Conservation (phyloP, 345 rosid species). For the Euphorbia peplus region DNA sequence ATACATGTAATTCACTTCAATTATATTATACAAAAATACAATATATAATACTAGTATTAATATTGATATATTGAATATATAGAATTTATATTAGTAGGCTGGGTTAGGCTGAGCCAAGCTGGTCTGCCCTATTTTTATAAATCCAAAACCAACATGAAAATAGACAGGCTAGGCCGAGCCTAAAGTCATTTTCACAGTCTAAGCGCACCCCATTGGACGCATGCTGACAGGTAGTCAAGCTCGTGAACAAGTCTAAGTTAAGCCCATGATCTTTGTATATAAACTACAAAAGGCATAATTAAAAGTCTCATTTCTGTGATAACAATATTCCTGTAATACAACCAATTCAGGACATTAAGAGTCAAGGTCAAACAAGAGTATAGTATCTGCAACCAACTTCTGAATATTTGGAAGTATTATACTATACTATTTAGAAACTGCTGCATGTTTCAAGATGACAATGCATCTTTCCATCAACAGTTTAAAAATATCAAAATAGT, state of each 20-base stretch:
- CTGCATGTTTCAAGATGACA: neutral
- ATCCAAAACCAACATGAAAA: neutral
- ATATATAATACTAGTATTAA: too few relatives aligned
- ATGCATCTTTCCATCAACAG: neutral
- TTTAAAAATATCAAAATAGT: neutral
- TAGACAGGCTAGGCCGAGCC: neutral
- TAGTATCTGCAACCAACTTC: neutral
- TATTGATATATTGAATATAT: too few relatives aligned
- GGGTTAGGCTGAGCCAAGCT: too few relatives aligned
- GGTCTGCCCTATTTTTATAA: too few relatives aligned
- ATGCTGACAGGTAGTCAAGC: too few relatives aligned
- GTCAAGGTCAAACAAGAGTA: neutral
- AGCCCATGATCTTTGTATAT: neutral
- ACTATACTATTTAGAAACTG: neutral
- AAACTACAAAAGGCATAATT: neutral
- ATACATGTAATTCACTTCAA: too few relatives aligned
- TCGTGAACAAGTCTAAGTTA: neutral
- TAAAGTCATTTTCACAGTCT: too few relatives aligned
- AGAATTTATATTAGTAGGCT: too few relatives aligned
- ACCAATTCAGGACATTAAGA: neutral
- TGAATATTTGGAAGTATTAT: neutral
- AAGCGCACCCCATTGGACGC: too few relatives aligned
- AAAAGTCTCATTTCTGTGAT: neutral
- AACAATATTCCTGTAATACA: neutral
- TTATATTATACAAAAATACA: too few relatives aligned